A percentile compares a stretch with the other conserved stretches of the same genome.
Conservation (phyloP, 805 yeast species). For the Candida palmyrensis region DNA sequence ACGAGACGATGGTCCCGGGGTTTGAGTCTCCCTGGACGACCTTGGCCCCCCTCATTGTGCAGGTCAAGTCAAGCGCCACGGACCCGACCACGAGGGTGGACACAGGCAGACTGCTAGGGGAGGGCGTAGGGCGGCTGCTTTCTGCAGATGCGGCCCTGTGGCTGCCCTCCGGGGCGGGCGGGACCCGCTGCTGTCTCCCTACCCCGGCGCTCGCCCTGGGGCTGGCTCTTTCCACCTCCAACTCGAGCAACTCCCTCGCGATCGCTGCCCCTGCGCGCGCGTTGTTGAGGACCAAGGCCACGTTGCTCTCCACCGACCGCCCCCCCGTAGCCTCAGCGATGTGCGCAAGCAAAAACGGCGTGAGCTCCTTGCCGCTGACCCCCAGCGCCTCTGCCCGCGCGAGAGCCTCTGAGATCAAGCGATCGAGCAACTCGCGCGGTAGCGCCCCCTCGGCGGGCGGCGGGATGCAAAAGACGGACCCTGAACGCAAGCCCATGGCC, state of each 20-base stretch:
- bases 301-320: slow-evolving; percentile 61
- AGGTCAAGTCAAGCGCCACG: slow-evolving; percentile 68
- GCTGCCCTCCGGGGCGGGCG: neutral
- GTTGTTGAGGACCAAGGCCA: slow-evolving; percentile 72
- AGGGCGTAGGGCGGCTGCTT: too few species aligned
- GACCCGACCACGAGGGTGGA: slow-evolving; percentile 61
- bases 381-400: slow-evolving; percentile 47
- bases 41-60: slow-evolving; percentile 34
- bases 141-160: too few species aligned
- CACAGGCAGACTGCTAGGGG: too few species aligned
- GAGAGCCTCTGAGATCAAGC: slow-evolving; percentile 55
- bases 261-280: slow-evolving; percentile 65
- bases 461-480: slow-evolving; percentile 76
- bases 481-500: slow-evolving; percentile 52
- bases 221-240: slow-evolving; percentile 17
- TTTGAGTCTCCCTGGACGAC: slow-evolving; percentile 55
- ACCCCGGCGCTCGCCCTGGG: slow-evolving; percentile 1
- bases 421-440: slow-evolving; percentile 44
- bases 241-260: slow-evolving; percentile 45
- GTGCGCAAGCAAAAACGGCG: slow-evolving; percentile 68
- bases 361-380: slow-evolving; percentile 65
- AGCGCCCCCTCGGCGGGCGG: slow-evolving; percentile 66
- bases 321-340: slow-evolving; percentile 71
- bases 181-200: neutral
- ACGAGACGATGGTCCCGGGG: slow-evolving; percentile 54